Base-by-base conservation (phyloP, 2,329 filamentous ascomycete genomes). In the Pseudogymnoascus sp. region DNA sequence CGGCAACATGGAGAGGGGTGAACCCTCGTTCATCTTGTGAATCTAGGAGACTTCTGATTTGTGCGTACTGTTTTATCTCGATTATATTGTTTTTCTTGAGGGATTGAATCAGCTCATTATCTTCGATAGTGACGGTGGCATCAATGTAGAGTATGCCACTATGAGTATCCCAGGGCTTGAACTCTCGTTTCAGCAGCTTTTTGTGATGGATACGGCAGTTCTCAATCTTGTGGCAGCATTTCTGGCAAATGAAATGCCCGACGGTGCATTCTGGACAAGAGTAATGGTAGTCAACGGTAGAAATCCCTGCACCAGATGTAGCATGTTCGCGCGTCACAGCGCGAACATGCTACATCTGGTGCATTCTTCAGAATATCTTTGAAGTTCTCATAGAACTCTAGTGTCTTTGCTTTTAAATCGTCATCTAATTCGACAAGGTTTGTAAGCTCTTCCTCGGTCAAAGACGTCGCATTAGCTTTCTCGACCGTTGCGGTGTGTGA, bases 251-350 rank as follows among this genome's bases (percentile, higher is more conserved):
- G 2, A 42, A 19, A 7, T 0, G n/a, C 7, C 0, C 21, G 7
- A 2, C 0, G 0, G 3, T 10, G 38, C 38, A 42, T 42, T 42
- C 38, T 11, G 2, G 9, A 21, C 38, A 42, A 42, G 38, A 10
- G 38, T 42, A 42, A 42, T 42, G 38, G 17, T 42, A 5, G 38
- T 6, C n/a, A 2, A 19, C 2, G 19, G 40, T 10, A 21, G 9
- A 0, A 21, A 11, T 42, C 17, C 0, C 9, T 3, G 0, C 9
- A 42, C n/a, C n/a, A n/a, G n/a, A n/a, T n/a, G n/a, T n/a, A n/a
- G n/a, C n/a, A n/a, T n/a, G n/a, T n/a, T n/a, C n/a, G n/a, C n/a
- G n/a, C n/a, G n/a, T n/a, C n/a, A n/a, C n/a, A n/a, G n/a, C n/a
- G n/a, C n/a, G n/a, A n/a, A n/a, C 40, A 42, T 42, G 3, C 13